A percentile compares a stretch with the other conserved stretches of the same genome.
These are phyloP conservation scores for Vaccinium darrowii DNA, from an alignment of 148 eudicot species.

Conservation along the genomic window DNA sequence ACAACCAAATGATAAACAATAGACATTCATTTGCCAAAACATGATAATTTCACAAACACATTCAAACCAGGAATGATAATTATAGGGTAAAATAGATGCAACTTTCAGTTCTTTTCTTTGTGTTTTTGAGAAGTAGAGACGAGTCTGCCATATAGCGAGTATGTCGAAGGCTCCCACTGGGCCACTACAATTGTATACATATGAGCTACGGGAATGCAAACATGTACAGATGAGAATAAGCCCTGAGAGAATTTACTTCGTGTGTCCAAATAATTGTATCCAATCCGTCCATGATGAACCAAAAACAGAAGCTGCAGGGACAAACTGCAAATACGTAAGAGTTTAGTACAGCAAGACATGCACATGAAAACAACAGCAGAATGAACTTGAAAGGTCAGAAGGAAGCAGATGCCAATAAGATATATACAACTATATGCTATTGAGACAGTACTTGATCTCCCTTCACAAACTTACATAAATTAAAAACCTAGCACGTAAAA, in stretches of 20 bases:
- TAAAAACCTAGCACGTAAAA: slow-evolving; percentile 4
- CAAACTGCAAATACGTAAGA: slow-evolving; percentile 45
- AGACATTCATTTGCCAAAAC: background rate
- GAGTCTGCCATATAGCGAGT: background rate
- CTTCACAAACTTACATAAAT: background rate
- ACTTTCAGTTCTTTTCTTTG: background rate
- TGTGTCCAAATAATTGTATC: slow-evolving; percentile 75
- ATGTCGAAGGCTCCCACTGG: background rate
- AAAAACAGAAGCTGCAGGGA: slow-evolving; percentile 83
- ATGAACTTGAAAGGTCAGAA: slow-evolving; percentile 2
- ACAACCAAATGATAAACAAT: background rate
- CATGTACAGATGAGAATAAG: background rate
- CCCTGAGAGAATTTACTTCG: slow-evolving; percentile 47
- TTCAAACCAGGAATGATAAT: background rate
- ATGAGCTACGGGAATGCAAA: background rate
- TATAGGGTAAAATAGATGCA: background rate
- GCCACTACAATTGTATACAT: background rate
- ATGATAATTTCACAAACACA: background rate
- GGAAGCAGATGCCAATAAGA: background rate
- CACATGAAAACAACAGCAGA: slow-evolving; percentile 1
- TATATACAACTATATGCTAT: no score
- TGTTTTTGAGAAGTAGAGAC: background rate
- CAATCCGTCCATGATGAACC: slow-evolving; percentile 89
- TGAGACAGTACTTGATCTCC: background rate
- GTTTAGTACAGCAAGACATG: slow-evolving; percentile 1